Base-by-base conservation (phyloP, 495 filamentous ascomycete genomes). In the Hypoxylon perforatum region DNA sequence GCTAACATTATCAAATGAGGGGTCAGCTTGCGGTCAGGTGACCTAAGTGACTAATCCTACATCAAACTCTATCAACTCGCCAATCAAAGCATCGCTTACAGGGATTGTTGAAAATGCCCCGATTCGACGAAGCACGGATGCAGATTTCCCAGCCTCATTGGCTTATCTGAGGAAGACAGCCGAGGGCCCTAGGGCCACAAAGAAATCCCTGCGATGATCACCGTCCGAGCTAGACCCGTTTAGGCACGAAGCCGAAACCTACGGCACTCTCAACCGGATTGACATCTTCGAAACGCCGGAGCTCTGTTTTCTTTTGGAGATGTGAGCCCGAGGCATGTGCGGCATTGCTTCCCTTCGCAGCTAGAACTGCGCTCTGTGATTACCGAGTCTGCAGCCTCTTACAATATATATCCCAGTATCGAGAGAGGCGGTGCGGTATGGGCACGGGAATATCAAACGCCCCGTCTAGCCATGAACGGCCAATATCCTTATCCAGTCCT, bases 241-340 rank as follows among this genome's bases (percentile, higher is more conserved):
- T 41, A 38, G 55, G 66, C 22, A 52, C 48, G 11, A 19, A 47
- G 38, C 71, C 71, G 71, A 72, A 51, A 67, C 51, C 49, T 64
- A 65, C 66, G 61, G 66, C 46, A 39, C 47, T 57, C 22, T 54
- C 70, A 49, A 67, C 57, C 64, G 56, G 62, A 55, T 66, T 65
- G 64, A 61, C 64, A 44, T 53, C 50, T 21, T 46, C 57, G 52
- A 63, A 66, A 63, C 58, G 59, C 66, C 65, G 63, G 70, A 74
- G 67, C 49, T 71, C 58, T 70, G 78, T n/a, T 72, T 81, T 80
- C 79, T 80, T 80, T 80, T 79, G 74, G 78, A 75, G 77, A 78
- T 83, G 76, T 78, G 78, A 60, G 45, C 36, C 70, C 63, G 70
- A 73, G 63, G 72, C 57, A 75, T 47, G 57, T 52, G 42, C 72